Evolutionary conservation across 2,329 filamentous ascomycete genomes (phyloP), one percentile per base, ranked within the genome.

Genomic region (Xylariaceae sp.): DNA sequence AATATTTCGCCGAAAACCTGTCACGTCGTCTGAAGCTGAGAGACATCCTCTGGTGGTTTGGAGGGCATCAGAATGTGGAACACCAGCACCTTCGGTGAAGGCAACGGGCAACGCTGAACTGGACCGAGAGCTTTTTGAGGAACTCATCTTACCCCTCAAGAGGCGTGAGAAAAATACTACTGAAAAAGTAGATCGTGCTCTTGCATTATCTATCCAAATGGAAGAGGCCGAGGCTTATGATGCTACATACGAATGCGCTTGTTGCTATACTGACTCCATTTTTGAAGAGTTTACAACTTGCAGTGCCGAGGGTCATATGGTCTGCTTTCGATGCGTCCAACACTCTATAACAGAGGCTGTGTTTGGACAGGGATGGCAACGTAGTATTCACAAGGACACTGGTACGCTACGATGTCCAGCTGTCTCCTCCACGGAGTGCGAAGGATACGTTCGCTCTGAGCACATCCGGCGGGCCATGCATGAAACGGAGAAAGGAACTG

Each of bases 331-430:
- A 41, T 98, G 95, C 73, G 87, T 98, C 47, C 88, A 88, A 62
- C 86, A 89, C 63, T 88, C 92, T 9, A 83, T 94, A 57, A 89
- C 88, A 46, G 94, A 98, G 71, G 92, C 93, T 2, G 78, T 98
- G 0, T 98, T 96, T 71, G 95, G 95, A 0, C 95, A 98, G 73
- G 91, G 91, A 49, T 97, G 94, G 91, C 84, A 86, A 46, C 87
- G 89, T 57, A 95, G 86, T 67, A 88, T 97, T 65, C 84, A 95
- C 69, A 75, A 85, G 24, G 82, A 87, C 56, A 85, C 81, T 33
- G 90, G 90, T 33, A 92, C 91, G 0, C 79, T 98, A 51, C 86
- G 85, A 59, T 98, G 95, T 71, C 83, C 96, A n/a, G 91, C 93
- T 1, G 87, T 91, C 0, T 83, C 88, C 47, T 79, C 83, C 0